These are phyloP conservation scores for Coemansia biformis DNA, from an alignment of 192 early-diverging fungal species.

Conservation along the genomic window DNA sequence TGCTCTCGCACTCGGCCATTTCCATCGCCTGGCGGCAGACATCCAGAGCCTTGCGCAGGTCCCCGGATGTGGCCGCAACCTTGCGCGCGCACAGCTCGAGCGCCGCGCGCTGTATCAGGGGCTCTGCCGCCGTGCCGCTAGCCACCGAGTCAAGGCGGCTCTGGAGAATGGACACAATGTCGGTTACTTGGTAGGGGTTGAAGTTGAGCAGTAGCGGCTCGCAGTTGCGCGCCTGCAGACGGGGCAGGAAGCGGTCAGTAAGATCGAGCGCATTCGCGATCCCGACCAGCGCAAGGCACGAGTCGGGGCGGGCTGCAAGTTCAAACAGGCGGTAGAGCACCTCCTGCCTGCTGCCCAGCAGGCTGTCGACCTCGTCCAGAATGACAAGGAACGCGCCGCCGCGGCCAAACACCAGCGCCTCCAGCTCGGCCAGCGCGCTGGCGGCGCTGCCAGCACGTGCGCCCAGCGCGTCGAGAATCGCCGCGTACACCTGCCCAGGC, in stretches of 20 bases:
- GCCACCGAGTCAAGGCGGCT: slow-evolving; percentile 64
- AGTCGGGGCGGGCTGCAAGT: slow-evolving; percentile 49
- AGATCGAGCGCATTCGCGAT: slow-evolving; percentile 94
- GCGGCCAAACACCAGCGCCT: slow-evolving; percentile 52
- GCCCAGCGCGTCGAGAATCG: slow-evolving; percentile 55
- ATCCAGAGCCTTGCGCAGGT: slow-evolving; percentile 72
- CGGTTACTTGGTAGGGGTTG: slow-evolving; percentile 75
- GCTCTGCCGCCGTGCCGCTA: slow-evolving; percentile 21
- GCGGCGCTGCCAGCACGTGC: slow-evolving; percentile 16
- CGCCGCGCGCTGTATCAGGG: slow-evolving; percentile 75
- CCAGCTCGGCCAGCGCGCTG: slow-evolving; percentile 51
- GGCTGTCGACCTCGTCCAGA: slow-evolving; percentile 90
- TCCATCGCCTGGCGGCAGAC: slow-evolving; percentile 85
- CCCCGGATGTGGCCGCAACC: slow-evolving; percentile 79
- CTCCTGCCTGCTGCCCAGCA: slow-evolving; percentile 73
- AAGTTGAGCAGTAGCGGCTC: slow-evolving; percentile 78
- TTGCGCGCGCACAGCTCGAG: slow-evolving; percentile 92
- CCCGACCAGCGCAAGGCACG: slow-evolving; percentile 74
- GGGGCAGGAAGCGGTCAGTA: slow-evolving; percentile 82
- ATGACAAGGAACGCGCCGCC: slow-evolving; percentile 59
- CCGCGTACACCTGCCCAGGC: slow-evolving; percentile 62
- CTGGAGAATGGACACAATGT: slow-evolving; percentile 86
- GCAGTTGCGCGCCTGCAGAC: slow-evolving; percentile 76
- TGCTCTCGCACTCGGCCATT: slow-evolving; percentile 65
- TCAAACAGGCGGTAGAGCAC: slow-evolving; percentile 88